These are phyloP conservation scores for Colletotrichum liaoningense DNA, from an alignment of 2,329 filamentous ascomycete genomes.

Conservation along the genomic window DNA sequence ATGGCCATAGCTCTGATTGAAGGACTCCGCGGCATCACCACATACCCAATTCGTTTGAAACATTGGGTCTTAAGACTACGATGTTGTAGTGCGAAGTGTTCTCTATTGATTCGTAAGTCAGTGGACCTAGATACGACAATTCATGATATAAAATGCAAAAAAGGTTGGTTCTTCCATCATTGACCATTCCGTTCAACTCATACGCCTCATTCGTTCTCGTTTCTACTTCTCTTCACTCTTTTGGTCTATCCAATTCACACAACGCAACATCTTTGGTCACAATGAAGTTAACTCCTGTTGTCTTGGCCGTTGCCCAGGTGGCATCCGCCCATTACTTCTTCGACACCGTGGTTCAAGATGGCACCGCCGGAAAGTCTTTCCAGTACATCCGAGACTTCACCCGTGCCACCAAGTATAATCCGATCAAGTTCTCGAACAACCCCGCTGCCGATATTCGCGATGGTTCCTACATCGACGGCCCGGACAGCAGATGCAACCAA, in stretches of 20 bases:
- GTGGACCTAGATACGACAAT: background rate
- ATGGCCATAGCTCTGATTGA: background rate
- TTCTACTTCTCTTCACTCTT: background rate
- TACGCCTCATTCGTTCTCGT: background rate
- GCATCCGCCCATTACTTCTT: slow-evolving; percentile 45
- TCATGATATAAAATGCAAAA: background rate
- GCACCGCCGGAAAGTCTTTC: slow-evolving; percentile 30
- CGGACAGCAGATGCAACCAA: slow-evolving; percentile 45
- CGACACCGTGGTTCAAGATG: slow-evolving; percentile 40
- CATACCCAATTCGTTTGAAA: background rate
- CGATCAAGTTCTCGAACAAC: slow-evolving; percentile 44
- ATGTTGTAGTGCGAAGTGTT: background rate
- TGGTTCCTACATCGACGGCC: slow-evolving; percentile 37
- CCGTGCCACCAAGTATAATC: slow-evolving; percentile 41
- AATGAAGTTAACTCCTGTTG: slow-evolving; percentile 38
- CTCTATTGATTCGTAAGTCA: background rate
- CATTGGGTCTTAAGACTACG: background rate
- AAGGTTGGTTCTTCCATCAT: background rate
- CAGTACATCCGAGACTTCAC: slow-evolving; percentile 42
- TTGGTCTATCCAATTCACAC: background rate
- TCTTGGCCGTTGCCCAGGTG: slow-evolving; percentile 38
- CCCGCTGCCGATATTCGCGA: slow-evolving; percentile 40
- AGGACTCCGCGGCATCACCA: background rate
- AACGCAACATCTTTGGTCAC: background rate
- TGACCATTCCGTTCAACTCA: background rate